Percentiles rank a stretch among this genome's conserved stretches.
phyloP scores from a whole-genome alignment of 345 rosid species.

The Corchorus olitorius region DNA sequence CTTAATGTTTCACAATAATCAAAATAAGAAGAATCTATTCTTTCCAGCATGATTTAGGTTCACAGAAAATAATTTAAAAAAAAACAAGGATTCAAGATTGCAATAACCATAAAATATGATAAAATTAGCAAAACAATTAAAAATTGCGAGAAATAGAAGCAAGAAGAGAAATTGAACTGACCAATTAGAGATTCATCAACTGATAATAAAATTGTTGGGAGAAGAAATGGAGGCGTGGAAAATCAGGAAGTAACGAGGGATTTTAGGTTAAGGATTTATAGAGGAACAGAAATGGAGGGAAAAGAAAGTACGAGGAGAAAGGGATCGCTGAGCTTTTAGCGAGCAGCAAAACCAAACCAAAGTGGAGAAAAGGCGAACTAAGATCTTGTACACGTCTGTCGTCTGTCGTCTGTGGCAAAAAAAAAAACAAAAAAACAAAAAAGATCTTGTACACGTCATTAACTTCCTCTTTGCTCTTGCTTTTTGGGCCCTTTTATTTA shows the following conservation, averaged over 20 bases:
- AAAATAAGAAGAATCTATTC: neutral
- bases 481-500: neutral
- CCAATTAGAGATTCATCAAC: constrained; percentile 9
- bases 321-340: neutral
- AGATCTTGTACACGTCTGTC: neutral
- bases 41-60: constrained; percentile 1
- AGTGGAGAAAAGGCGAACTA: neutral
- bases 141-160: neutral
- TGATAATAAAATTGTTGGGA: neutral
- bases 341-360: neutral
- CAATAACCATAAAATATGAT: neutral
- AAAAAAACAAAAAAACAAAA: neutral
- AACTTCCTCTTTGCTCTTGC: neutral
- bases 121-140: neutral
- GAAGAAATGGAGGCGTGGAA: neutral
- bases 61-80: too few species aligned
- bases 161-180: neutral
- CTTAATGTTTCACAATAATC: neutral
- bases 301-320: neutral
- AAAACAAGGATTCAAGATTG: neutral
- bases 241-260: neutral
- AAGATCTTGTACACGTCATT: neutral
- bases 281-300: neutral
- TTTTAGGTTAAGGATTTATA: neutral
- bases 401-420: too few species aligned